These are phyloP conservation scores for Apostasia shenzhenica DNA, from an alignment of 106 monocot genomes.

Conservation along the genomic window DNA sequence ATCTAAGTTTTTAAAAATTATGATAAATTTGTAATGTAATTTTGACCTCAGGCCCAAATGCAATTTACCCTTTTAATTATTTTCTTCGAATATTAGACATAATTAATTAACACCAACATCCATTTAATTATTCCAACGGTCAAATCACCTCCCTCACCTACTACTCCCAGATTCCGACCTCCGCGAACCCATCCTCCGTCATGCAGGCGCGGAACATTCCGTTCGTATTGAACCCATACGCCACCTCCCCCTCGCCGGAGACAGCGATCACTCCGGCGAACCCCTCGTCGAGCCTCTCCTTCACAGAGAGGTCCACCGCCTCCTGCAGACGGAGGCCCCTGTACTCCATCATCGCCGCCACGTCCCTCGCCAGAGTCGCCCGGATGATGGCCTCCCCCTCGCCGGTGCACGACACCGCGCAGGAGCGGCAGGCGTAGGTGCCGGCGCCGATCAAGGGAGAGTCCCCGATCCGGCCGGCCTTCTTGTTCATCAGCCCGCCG, in stretches of 20 bases:
- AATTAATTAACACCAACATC: no score
- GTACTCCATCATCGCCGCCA: slow-evolving; percentile 95
- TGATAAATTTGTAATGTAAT: no score
- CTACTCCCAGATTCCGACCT: slow-evolving; percentile 81
- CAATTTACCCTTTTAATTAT: no score
- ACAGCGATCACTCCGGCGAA: slow-evolving; percentile 86
- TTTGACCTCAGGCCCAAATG: no score
- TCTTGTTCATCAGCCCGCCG: slow-evolving; percentile 95
- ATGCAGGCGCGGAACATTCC: slow-evolving; percentile 93
- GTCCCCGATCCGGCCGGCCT: slow-evolving; percentile 82
- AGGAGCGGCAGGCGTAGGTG: slow-evolving; percentile 73
- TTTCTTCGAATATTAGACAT: no score
- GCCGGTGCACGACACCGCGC: slow-evolving; percentile 89
- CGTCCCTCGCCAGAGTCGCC: slow-evolving; percentile 79
- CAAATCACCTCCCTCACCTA: no score
- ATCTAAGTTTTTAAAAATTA: no score
- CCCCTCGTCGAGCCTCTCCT: slow-evolving; percentile 70
- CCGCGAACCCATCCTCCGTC: slow-evolving; percentile 74
- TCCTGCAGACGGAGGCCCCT: slow-evolving; percentile 62
- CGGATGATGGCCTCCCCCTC: slow-evolving; percentile 93
- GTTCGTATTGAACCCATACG: slow-evolving; percentile 64
- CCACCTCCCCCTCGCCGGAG: slow-evolving; percentile 58
- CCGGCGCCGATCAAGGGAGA: slow-evolving; percentile 86
- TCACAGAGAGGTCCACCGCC: slow-evolving; percentile 63
- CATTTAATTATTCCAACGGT: no score